These are phyloP conservation scores for Phytophthora brassicae DNA, from an alignment of 352 stramenopile species.

Conservation along the genomic window DNA sequence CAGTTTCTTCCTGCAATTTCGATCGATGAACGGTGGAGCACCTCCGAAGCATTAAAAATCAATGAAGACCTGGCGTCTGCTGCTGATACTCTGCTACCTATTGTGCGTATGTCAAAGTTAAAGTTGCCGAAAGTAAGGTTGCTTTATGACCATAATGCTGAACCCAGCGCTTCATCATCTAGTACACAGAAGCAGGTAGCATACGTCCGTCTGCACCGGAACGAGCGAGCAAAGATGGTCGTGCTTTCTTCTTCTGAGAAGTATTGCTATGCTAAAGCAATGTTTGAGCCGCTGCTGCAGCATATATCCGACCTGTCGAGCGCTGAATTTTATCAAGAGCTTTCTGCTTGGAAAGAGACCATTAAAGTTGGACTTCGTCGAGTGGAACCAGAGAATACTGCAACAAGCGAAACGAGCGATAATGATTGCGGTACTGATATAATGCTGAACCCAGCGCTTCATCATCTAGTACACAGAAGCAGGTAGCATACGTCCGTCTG, in stretches of 20 bases:
- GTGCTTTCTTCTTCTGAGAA: background rate
- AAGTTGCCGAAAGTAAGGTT: too few relatives aligned
- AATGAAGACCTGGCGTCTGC: too few relatives aligned
- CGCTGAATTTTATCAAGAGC: background rate
- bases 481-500: background rate
- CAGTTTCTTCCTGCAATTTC: background rate
- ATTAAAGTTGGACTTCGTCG: background rate
- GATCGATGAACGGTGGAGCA: too few relatives aligned
- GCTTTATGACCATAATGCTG: too few relatives aligned
- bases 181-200: background rate
- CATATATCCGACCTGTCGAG: constrained; percentile 7
- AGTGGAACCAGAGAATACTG: background rate
- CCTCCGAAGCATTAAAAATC: too few relatives aligned
- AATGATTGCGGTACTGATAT: too few relatives aligned
- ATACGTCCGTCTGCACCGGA: background rate
- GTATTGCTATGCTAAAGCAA: background rate
- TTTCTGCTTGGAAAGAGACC: constrained; percentile 8
- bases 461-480: background rate
- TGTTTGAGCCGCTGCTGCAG: constrained; percentile 4
- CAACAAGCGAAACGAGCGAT: too few relatives aligned
- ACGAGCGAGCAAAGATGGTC: too few relatives aligned
- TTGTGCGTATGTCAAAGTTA: too few relatives aligned
- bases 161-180: too few relatives aligned
- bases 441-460: too few relatives aligned
- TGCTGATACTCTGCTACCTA: too few relatives aligned